These are phyloP conservation scores for Murraya paniculata DNA, from an alignment of 345 rosid species.

Conservation along the genomic window DNA sequence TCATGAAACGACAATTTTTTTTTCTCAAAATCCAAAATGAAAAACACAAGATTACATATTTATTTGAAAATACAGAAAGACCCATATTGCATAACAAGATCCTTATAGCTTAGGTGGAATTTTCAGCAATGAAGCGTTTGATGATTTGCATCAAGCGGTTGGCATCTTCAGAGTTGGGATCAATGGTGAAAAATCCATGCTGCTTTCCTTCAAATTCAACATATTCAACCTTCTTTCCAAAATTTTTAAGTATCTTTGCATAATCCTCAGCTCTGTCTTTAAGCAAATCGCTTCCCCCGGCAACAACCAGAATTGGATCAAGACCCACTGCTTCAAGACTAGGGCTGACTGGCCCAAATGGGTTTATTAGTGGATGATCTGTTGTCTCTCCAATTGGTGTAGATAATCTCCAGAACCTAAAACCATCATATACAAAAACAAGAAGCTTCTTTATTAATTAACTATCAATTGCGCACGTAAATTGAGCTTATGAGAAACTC, in stretches of 20 bases:
- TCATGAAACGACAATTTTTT: too few species aligned
- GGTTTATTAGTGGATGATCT: constrained; percentile 59
- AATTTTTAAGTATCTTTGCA: constrained; percentile 30
- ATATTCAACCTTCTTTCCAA: constrained; percentile 48
- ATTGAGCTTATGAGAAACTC: too few species aligned
- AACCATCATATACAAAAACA: background rate
- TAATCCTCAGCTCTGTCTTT: constrained; percentile 48
- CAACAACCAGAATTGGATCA: constrained; percentile 51
- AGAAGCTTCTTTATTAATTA: background rate
- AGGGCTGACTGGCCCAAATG: constrained; percentile 46
- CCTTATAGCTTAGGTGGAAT: constrained; percentile 13
- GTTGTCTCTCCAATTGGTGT: constrained; percentile 49
- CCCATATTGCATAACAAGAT: background rate
- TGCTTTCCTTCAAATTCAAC: constrained; percentile 51
- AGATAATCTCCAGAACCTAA: constrained; percentile 60
- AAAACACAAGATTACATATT: background rate
- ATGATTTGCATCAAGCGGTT: constrained; percentile 38
- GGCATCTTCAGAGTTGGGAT: constrained; percentile 43
- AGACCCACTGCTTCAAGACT: constrained; percentile 29
- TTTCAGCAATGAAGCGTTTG: constrained; percentile 35
- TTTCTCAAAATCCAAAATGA: too few species aligned
- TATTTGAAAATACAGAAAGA: too few species aligned
- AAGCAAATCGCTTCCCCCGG: constrained; percentile 51
- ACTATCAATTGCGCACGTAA: too few species aligned
- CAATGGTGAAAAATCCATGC: constrained; percentile 59